These are phyloP conservation scores for Saccharomyces pastorianus DNA, from an alignment of 1,139 yeast genomes.

Conservation along the genomic window DNA sequence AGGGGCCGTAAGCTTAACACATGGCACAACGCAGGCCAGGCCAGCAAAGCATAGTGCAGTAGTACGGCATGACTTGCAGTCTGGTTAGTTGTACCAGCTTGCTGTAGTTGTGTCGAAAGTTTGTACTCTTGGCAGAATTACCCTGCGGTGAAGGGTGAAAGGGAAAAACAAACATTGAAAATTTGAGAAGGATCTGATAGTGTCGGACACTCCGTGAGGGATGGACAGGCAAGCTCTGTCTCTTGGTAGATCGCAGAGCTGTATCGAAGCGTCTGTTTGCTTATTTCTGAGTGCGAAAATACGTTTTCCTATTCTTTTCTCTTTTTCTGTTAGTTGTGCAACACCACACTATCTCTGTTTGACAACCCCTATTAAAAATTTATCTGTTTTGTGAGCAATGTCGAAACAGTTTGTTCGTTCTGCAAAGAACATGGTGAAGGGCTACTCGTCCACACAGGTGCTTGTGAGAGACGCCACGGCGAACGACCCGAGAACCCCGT, in stretches of 20 bases:
- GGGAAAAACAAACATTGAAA: too few species aligned
- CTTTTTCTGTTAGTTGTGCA: not conserved
- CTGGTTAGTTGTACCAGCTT: too few species aligned
- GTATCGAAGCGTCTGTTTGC: too few species aligned
- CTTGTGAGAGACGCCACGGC: slow-evolving; percentile 90
- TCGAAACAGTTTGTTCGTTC: slow-evolving; percentile 76
- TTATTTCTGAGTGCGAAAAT: too few species aligned
- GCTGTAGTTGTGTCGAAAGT: not conserved
- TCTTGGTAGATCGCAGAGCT: too few species aligned
- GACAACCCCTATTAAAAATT: not conserved
- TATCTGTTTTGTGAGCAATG: slow-evolving; percentile 30
- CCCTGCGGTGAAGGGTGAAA: slow-evolving; percentile 1
- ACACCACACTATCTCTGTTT: not conserved
- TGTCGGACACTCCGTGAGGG: too few species aligned
- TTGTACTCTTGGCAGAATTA: not conserved
- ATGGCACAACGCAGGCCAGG: too few species aligned
- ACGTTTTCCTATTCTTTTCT: not conserved
- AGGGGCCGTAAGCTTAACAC: too few species aligned
- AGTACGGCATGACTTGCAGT: too few species aligned
- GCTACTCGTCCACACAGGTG: slow-evolving; percentile 80
- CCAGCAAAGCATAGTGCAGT: too few species aligned
- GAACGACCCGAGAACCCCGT: slow-evolving; percentile 81
- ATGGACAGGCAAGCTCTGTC: too few species aligned
- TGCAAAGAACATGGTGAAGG: slow-evolving; percentile 87
- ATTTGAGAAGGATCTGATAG: too few species aligned